Evolutionary conservation across 768 basidiomycete genomes (phyloP).

Genomic region (Pleurotus pulmonarius): DNA sequence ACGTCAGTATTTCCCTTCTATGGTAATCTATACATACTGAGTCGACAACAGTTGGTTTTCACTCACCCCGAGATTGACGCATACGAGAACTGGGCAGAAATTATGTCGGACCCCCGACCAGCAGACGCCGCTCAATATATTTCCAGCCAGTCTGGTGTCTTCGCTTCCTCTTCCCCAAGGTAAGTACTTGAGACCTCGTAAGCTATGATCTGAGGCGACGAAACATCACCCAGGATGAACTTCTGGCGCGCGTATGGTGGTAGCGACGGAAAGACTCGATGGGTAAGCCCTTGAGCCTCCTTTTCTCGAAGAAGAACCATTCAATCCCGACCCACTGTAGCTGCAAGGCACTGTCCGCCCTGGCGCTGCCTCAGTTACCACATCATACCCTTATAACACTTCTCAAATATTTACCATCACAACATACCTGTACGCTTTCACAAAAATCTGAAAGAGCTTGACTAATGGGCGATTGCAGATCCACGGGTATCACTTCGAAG

Average conservation of each 20-base stretch:
- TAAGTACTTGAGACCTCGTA: constrained; percentile 14
- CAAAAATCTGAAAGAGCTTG: neutral
- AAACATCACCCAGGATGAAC: constrained; percentile 37
- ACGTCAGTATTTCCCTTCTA: constrained; percentile 29
- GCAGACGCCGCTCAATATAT: constrained; percentile 58
- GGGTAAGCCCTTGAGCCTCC: constrained; percentile 26
- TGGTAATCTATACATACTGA: neutral
- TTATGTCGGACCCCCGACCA: constrained; percentile 49
- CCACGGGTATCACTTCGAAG: constrained; percentile 56
- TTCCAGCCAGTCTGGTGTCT: constrained; percentile 46
- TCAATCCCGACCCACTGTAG: constrained; percentile 20
- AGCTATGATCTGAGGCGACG: neutral
- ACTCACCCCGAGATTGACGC: constrained; percentile 59
- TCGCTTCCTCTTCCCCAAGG: constrained; percentile 55
- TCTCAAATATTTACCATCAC: constrained; percentile 63
- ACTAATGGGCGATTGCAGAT: constrained; percentile 27
- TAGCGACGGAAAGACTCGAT: constrained; percentile 43
- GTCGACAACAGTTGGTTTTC: constrained; percentile 45
- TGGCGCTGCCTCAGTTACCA: constrained; percentile 50
- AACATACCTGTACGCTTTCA: constrained; percentile 35
- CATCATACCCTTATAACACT: constrained; percentile 47
- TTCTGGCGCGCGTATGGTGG: constrained; percentile 57
- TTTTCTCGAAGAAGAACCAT: too few species aligned
- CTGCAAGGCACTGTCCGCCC: constrained; percentile 63
- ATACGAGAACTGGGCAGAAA: constrained; percentile 63